Percentiles rank a stretch among this genome's conserved stretches.
These are phyloP conservation scores for Scheffersomyces insectosa DNA, from an alignment of 1,139 yeast species.

Conservation along the genomic window DNA sequence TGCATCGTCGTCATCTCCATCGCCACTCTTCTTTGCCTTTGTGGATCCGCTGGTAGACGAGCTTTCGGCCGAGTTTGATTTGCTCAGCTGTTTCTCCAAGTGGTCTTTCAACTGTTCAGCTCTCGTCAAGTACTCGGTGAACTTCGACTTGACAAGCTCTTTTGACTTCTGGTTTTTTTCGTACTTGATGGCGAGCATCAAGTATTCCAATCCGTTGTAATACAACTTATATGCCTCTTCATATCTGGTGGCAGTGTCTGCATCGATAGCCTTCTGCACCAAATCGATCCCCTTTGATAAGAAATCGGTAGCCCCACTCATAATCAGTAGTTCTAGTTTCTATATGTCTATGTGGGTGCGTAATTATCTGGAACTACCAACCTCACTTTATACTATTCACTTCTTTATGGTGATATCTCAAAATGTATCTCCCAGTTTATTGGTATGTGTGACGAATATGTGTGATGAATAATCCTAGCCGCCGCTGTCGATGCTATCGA, in stretches of 20 bases:
- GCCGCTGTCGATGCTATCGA: no score
- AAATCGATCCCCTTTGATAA: conserved; percentile 90
- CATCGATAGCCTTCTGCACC: conserved; percentile 92
- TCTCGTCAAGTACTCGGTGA: conserved; percentile 86
- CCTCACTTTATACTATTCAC: no score
- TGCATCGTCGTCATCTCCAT: conserved; percentile 67
- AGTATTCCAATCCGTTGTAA: conserved; percentile 89
- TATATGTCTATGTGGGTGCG: no score
- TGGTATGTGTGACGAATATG: no score
- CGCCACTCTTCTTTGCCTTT: conserved; percentile 55
- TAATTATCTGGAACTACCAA: no score
- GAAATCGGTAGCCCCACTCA: conserved; percentile 70
- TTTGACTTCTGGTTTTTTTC: conserved; percentile 90
- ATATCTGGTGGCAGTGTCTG: conserved; percentile 86
- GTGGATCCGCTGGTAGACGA: conserved; percentile 56
- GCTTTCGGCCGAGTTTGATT: conserved; percentile 48
- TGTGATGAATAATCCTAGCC: no score
- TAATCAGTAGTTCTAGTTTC: conserved; percentile 4
- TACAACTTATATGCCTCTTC: conserved; percentile 94
- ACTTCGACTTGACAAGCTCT: conserved; percentile 83
- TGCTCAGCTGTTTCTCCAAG: conserved; percentile 61
- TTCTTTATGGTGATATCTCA: no score
- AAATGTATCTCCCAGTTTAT: no score
- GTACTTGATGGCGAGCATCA: conserved; percentile 94
- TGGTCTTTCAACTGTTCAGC: conserved; percentile 95